Conservation (phyloP, 805 yeast genomes). For the Kodamaea lidongshanica region DNA sequence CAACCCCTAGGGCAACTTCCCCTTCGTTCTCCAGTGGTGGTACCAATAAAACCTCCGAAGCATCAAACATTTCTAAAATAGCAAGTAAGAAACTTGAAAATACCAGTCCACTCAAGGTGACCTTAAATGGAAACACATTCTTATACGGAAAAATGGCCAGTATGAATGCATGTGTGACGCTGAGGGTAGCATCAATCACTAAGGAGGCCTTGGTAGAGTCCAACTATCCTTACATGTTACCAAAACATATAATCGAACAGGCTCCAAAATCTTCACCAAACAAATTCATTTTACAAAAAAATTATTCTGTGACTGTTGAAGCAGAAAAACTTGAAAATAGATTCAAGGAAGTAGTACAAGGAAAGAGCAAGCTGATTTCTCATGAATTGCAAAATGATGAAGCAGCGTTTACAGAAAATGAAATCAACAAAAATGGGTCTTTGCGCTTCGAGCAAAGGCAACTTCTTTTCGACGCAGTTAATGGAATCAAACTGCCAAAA, state of each 20-base stretch:
- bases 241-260: conserved; percentile 23
- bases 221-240: conserved; percentile 37
- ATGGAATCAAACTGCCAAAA: conserved; percentile 22
- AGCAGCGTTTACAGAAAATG: conserved; percentile 17
- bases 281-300: conserved; percentile 28
- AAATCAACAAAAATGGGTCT: conserved; percentile 25
- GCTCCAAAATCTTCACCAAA: conserved; percentile 14
- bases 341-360: conserved; percentile 28
- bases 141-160: conserved; percentile 34
- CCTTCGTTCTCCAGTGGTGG: too few relatives aligned
- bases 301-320: conserved; percentile 22
- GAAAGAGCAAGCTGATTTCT: conserved; percentile 18
- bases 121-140: conserved; percentile 22
- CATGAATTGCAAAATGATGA: conserved; percentile 7
- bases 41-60: too few relatives aligned
- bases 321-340: conserved; percentile 17
- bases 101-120: conserved; percentile 14
- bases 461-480: conserved; percentile 24
- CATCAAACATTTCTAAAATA: background rate
- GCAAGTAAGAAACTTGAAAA: conserved; percentile 6
- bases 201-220: conserved; percentile 33
- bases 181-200: conserved; percentile 36
- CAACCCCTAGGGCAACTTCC: too few relatives aligned
- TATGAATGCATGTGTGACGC: conserved; percentile 20
- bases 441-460: conserved; percentile 24